These are phyloP conservation scores for Debaryomyces fabryi DNA, from an alignment of 1,139 yeast species.

Conservation along the genomic window DNA sequence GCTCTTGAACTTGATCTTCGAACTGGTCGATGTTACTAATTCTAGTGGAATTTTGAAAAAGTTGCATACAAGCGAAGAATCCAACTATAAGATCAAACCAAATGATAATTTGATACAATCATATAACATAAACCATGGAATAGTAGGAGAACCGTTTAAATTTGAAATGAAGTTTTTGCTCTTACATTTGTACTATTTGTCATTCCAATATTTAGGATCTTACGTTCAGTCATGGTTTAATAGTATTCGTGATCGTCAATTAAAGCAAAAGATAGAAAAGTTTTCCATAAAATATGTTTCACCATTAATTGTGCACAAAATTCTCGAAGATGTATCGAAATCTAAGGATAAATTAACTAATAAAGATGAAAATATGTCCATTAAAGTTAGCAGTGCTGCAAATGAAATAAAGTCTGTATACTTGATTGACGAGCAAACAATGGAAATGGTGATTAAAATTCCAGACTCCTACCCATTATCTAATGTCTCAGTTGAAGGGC, in stretches of 20 bases:
- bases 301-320: slow-evolving; percentile 61
- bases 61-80: slow-evolving; percentile 20
- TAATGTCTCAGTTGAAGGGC: slow-evolving; percentile 74
- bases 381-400: slow-evolving; percentile 62
- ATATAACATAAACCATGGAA: slow-evolving; percentile 24
- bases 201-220: slow-evolving; percentile 66
- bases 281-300: slow-evolving; percentile 66
- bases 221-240: slow-evolving; percentile 73
- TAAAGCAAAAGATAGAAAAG: slow-evolving; percentile 59
- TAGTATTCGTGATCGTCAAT: slow-evolving; percentile 58
- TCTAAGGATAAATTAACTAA: slow-evolving; percentile 38
- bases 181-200: slow-evolving; percentile 57
- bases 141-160: slow-evolving; percentile 20
- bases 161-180: slow-evolving; percentile 41
- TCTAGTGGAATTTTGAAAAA: slow-evolving; percentile 23
- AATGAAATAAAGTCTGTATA: slow-evolving; percentile 77
- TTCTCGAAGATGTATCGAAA: slow-evolving; percentile 56
- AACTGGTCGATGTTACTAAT: slow-evolving; percentile 49
- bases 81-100: slow-evolving; percentile 12
- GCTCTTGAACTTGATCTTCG: slow-evolving; percentile 54
- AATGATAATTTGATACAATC: slow-evolving; percentile 20
- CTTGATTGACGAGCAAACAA: slow-evolving; percentile 82
- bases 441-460: slow-evolving; percentile 75
- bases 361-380: slow-evolving; percentile 54
- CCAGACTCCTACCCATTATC: slow-evolving; percentile 77